Evolutionary conservation across 1,284 basidiomycete species (phyloP), one percentile per base, ranked within the genome.

Genomic region (Pseudozyma sp.): DNA sequence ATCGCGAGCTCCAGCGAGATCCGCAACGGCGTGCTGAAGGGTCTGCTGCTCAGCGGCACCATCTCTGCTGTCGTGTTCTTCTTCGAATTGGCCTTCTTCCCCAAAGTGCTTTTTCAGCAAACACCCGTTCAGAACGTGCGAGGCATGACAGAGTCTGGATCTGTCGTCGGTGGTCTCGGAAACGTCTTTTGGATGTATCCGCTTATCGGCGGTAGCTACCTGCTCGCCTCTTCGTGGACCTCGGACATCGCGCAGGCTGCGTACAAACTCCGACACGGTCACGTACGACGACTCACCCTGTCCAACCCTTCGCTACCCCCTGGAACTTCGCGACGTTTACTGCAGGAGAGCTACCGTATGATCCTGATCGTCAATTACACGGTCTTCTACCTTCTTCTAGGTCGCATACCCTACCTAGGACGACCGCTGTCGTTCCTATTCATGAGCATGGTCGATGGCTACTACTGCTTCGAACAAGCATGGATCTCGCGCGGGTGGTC

Each of bases 401-500:
- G 71, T 7, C 63, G 56, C 37, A 64, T 83, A 9, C 82, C 82
- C 1, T 76, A 69, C 53, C n/a, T 82, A 9, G 82, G 82, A 0
- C 70, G 64, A 11, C 39, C 52, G 7, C 56, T 81, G 1, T 71
- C 79, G 3, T 83, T 84, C 71, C 44, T 80, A 16, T 75, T 80
- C 62, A 81, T 82, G 81, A 68, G 63, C 46, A 61, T 83, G 29
- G 73, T 83, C 40, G 82, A 84, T 49, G 81, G 78, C 31, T 84
- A 78, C 63, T 84, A 83, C 75, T 83, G 82, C 71, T 84, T 83
- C 47, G 82, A 84, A 56, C 81, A 79, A 39, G 75, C 75, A 3
- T 82, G 82, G 81, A 69, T 72, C 46, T 79, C 78, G 9, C 71
- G 80, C 33, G 82, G 82, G 14, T 75, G 67, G 59, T 68, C 60